Conservation (phyloP, 208 protist genomes). For the Kentomonas sorsogonicus region DNA sequence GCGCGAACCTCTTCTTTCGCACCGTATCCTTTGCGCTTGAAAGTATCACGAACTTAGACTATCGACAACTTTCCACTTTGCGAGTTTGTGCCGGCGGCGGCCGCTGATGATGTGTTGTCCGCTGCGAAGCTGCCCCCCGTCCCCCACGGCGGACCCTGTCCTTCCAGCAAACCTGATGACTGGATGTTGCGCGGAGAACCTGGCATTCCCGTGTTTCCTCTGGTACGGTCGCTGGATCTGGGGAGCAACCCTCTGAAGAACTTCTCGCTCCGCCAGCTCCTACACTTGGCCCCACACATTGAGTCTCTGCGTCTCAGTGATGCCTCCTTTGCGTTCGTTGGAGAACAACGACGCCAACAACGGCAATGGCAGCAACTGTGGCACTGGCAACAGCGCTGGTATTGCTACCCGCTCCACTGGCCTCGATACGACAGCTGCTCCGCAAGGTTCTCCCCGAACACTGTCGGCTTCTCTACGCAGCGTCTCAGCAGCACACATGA, state of each 20-base stretch:
- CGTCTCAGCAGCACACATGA: conserved; percentile 47
- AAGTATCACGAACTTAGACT: too few species aligned
- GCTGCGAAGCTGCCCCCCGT: too few species aligned
- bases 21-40: conserved; percentile 58
- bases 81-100: too few species aligned
- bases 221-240: conserved; percentile 53
- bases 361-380: conserved; percentile 6
- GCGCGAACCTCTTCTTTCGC: conserved; percentile 38
- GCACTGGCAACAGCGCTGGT: neutral
- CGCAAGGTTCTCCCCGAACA: too few species aligned
- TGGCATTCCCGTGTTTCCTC: conserved; percentile 6
- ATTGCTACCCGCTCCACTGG: neutral
- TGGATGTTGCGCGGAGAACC: neutral
- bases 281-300: conserved; percentile 44
- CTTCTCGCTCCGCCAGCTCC: conserved; percentile 35
- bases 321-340: conserved; percentile 21
- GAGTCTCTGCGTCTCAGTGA: conserved; percentile 34
- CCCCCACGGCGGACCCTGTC: too few species aligned
- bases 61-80: too few species aligned
- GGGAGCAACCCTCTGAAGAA: conserved; percentile 49
- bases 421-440: conserved; percentile 1
- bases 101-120: too few species aligned
- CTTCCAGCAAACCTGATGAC: neutral
- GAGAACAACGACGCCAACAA: neutral
- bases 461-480: conserved; percentile 32